These are phyloP conservation scores for Achaetomium macrosporum DNA, from an alignment of 2,329 filamentous ascomycete species.

Conservation along the genomic window DNA sequence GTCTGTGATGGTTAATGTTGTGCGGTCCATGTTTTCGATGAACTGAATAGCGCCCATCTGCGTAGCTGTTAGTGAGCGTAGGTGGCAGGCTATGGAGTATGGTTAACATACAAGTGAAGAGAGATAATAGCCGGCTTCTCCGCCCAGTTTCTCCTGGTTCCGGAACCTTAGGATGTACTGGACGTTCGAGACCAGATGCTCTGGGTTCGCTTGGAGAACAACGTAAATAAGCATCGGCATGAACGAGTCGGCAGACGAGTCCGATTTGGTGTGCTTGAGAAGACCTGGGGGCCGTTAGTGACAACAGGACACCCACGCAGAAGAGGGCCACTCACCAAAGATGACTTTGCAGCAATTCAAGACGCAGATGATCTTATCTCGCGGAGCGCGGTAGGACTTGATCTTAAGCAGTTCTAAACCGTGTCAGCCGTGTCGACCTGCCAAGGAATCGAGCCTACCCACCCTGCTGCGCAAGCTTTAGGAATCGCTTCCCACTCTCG, in stretches of 20 bases:
- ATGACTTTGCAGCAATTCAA: conserved; percentile 99
- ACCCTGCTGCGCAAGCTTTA: conserved; percentile 85
- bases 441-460: conserved; percentile 17
- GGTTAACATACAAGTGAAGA: conserved; percentile 66
- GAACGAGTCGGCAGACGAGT: conserved; percentile 94
- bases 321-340: conserved; percentile 58
- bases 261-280: conserved; percentile 83
- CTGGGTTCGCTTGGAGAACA: conserved; percentile 87
- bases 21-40: conserved; percentile 92
- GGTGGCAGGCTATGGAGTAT: neutral
- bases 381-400: conserved; percentile 90
- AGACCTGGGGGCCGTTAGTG: conserved; percentile 53
- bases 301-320: no score
- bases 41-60: conserved; percentile 92
- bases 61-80: conserved; percentile 12
- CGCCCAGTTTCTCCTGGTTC: conserved; percentile 93
- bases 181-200: conserved; percentile 93
- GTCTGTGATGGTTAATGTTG: conserved; percentile 85
- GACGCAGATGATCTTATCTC: conserved; percentile 98
- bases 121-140: conserved; percentile 97
- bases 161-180: conserved; percentile 97
- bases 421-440: conserved; percentile 21
- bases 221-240: conserved; percentile 94
- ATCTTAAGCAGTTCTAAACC: conserved; percentile 84
- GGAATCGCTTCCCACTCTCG: conserved; percentile 81